These are phyloP conservation scores for Dioscorea cayenensis DNA, from an alignment of 116 monocot species.

Conservation along the genomic window DNA sequence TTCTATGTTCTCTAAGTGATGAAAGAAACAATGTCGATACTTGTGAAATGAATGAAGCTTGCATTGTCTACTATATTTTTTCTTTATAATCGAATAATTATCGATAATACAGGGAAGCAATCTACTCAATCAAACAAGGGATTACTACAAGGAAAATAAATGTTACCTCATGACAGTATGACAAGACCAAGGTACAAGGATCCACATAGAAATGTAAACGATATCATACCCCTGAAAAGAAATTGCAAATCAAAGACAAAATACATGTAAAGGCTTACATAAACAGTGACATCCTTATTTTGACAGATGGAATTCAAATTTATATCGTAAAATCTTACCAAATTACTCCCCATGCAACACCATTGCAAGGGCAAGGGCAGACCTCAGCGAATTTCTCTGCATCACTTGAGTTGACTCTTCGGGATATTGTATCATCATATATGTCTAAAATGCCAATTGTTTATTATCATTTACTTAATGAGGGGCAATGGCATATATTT, in stretches of 20 bases:
- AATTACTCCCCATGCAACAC: conserved; percentile 86
- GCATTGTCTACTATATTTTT: too few relatives aligned
- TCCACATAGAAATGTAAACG: conserved; percentile 58
- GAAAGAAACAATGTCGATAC: too few relatives aligned
- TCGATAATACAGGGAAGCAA: too few relatives aligned
- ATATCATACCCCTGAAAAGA: conserved; percentile 70
- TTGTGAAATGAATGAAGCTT: too few relatives aligned
- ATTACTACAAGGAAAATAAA: neutral
- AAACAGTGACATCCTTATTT: neutral
- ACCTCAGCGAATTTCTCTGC: conserved; percentile 97
- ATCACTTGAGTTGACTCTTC: conserved; percentile 94
- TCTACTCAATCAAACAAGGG: neutral
- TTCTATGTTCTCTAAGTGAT: too few relatives aligned
- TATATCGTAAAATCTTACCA: conserved; percentile 36
- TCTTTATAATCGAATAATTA: too few relatives aligned
- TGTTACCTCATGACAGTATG: conserved; percentile 56
- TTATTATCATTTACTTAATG: conserved; percentile 4
- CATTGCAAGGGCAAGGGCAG: conserved; percentile 91
- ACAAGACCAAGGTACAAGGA: conserved; percentile 76
- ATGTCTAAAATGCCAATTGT: conserved; percentile 55
- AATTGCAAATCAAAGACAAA: conserved; percentile 1
- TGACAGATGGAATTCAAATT: neutral
- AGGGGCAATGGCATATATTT: neutral
- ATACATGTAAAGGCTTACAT: neutral
- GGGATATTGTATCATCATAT: conserved; percentile 95